Percentiles rank a stretch among this genome's conserved stretches.
phyloP scores from a whole-genome alignment of 345 rosid genomes.

The Eucalyptus sp. region DNA sequence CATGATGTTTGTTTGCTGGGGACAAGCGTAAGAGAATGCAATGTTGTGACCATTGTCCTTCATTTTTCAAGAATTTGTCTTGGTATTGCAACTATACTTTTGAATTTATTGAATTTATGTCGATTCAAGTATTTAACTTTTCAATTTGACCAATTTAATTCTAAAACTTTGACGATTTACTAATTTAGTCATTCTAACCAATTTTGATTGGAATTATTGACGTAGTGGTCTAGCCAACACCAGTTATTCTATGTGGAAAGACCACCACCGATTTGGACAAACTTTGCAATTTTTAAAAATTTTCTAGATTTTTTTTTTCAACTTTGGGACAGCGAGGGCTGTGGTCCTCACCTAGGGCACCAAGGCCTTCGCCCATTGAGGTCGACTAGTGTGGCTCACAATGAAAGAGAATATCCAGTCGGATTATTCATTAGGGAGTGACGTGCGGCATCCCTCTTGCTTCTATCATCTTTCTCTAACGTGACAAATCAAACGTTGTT shows the following conservation, averaged over 20 bases:
- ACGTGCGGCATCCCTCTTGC: background rate
- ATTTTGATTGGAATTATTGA: fast-evolving
- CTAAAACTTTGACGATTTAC: fast-evolving
- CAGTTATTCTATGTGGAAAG: fast-evolving
- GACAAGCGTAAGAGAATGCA: background rate
- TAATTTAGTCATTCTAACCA: fast-evolving
- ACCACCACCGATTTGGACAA: fast-evolving
- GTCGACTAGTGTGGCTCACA: background rate
- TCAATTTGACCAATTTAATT: fast-evolving
- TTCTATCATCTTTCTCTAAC: background rate
- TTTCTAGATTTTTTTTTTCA: background rate
- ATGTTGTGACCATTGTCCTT: background rate
- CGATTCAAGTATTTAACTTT: fast-evolving
- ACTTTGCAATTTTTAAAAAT: background rate
- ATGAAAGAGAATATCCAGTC: background rate
- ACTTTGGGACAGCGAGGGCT: fast-evolving
- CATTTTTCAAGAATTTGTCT: background rate
- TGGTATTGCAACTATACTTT: background rate
- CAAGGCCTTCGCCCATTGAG: background rate
- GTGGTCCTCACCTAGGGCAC: background rate
- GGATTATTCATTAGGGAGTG: background rate
- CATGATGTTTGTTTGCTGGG: background rate
- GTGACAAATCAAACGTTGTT: background rate
- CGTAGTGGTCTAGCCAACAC: fast-evolving
- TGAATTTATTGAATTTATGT: background rate